These are phyloP conservation scores for Phaeophleospora eucalypticola DNA, from an alignment of 2,329 filamentous ascomycete genomes.

Conservation along the genomic window DNA sequence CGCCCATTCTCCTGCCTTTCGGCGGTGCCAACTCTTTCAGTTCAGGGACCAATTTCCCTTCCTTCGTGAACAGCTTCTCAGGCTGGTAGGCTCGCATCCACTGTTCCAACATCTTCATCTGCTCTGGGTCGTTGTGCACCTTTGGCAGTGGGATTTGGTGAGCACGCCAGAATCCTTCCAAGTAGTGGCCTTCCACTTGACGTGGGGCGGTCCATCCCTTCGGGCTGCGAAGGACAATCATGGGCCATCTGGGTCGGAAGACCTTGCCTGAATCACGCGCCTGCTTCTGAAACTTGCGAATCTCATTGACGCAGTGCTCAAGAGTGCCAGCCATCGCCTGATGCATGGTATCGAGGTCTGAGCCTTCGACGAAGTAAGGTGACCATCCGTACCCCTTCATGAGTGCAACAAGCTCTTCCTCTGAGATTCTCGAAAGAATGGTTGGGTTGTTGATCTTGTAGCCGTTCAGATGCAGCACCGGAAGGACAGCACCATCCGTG, in stretches of 20 bases:
- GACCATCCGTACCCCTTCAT: conserved; percentile 74
- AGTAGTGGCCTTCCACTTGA: conserved; percentile 64
- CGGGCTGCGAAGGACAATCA: conserved; percentile 72
- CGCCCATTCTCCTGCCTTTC: conserved; percentile 68
- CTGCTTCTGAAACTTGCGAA: conserved; percentile 64
- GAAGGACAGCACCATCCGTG: conserved; percentile 71
- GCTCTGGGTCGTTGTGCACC: conserved; percentile 58
- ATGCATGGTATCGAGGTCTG: conserved; percentile 70
- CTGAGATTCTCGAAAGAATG: conserved; percentile 66
- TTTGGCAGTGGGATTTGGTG: conserved; percentile 75
- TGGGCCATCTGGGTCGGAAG: conserved; percentile 70
- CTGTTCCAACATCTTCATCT: conserved; percentile 64
- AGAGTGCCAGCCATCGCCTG: conserved; percentile 76
- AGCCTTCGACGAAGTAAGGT: conserved; percentile 75
- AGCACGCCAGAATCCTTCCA: conserved; percentile 73
- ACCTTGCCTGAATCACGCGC: conserved; percentile 66
- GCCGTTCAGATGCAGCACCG: conserved; percentile 73
- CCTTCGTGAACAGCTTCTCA: conserved; percentile 63
- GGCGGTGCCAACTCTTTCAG: conserved; percentile 62
- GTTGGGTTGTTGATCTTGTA: conserved; percentile 85
- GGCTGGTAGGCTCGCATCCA: conserved; percentile 78
- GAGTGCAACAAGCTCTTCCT: conserved; percentile 66
- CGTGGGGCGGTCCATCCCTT: conserved; percentile 78
- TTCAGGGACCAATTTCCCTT: conserved; percentile 60
- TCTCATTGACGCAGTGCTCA: conserved; percentile 67